phyloP scores from a whole-genome alignment of 2,329 filamentous ascomycete genomes.

The Trichoderma citrinoviride region DNA sequence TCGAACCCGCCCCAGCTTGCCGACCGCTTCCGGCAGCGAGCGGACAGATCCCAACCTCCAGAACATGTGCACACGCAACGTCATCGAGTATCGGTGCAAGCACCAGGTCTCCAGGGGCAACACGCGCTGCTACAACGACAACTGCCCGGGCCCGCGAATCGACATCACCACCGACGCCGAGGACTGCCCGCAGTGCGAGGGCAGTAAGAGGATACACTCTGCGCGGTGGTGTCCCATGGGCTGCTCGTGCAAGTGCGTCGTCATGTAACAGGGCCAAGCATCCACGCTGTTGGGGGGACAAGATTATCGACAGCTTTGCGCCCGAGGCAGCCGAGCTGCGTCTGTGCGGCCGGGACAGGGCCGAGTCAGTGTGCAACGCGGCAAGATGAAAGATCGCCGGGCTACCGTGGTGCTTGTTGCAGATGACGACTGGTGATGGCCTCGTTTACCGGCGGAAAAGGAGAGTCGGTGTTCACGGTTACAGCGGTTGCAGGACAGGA shows the following conservation, averaged over 20 bases:
- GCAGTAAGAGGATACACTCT: constrained; percentile 32
- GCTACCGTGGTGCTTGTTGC: too few relatives aligned
- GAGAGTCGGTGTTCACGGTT: background rate
- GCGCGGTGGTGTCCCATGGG: constrained; percentile 40
- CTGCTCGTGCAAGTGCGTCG: constrained; percentile 28
- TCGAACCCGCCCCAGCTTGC: background rate
- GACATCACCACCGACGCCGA: constrained; percentile 34
- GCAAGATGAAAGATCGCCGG: background rate
- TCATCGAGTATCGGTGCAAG: constrained; percentile 39
- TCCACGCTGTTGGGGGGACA: background rate
- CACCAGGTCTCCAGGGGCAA: constrained; percentile 37
- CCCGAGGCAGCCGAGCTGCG: background rate
- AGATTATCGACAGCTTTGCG: background rate
- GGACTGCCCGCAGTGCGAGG: constrained; percentile 38
- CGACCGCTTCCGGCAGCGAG: constrained; percentile 1
- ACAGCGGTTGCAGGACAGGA: background rate
- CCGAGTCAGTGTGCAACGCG: background rate
- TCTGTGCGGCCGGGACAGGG: background rate
- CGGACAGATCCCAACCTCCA: background rate
- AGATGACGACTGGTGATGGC: too few relatives aligned
- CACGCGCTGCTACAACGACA: constrained; percentile 36
- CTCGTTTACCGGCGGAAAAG: background rate
- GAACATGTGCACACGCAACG: constrained; percentile 36
- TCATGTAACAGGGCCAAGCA: constrained; percentile 26
- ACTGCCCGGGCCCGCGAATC: constrained; percentile 34